Evolutionary conservation across 73 alveolate genomes (phyloP), one percentile per base, ranked within the genome.

Genomic region (Vitrella brassicaformis): DNA sequence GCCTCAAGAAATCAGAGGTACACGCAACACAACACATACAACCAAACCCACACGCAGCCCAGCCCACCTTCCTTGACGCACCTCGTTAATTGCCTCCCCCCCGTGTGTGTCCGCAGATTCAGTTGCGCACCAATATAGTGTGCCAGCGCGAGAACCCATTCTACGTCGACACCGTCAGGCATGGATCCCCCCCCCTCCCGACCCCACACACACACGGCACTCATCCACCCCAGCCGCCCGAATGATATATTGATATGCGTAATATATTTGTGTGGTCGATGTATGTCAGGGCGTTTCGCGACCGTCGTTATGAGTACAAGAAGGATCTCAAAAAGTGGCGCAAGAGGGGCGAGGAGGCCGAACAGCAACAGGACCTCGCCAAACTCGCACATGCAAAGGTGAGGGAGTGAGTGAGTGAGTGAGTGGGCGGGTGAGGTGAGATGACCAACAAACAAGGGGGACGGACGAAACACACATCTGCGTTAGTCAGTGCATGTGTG

Each of bases 121-220:
- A 86, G 64, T 86, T 90, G 31, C 88, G 90, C 82, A 86, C 83
- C 25, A 99, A 95, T 71, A 93, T 96, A 26, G 99, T 97, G 28
- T 97, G 99, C 86, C 97, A 94, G 97, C 92, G 99, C 71, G 99
- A 97, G 87, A 97, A 97, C 79, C 90, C 96, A 0, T 97, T 97
- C 91, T 97, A 97, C 87, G 99, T 97, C 47, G 96, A 94, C 85
- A 92, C 99, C 0, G 99, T 96, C 25, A 79, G 98, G 71, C n/a
- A n/a, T n/a, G n/a, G n/a, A n/a, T n/a, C n/a, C n/a, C n/a, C n/a
- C n/a, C n/a, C n/a, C n/a, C n/a, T n/a, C n/a, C n/a, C n/a, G n/a
- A n/a, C n/a, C n/a, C n/a, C n/a, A n/a, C n/a, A n/a, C n/a, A n/a
- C n/a, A n/a, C n/a, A n/a, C n/a, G n/a, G n/a, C n/a, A n/a, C n/a